phyloP scores from a whole-genome alignment of 108 stramenopile genomes.

The Skeletonema costatum region DNA sequence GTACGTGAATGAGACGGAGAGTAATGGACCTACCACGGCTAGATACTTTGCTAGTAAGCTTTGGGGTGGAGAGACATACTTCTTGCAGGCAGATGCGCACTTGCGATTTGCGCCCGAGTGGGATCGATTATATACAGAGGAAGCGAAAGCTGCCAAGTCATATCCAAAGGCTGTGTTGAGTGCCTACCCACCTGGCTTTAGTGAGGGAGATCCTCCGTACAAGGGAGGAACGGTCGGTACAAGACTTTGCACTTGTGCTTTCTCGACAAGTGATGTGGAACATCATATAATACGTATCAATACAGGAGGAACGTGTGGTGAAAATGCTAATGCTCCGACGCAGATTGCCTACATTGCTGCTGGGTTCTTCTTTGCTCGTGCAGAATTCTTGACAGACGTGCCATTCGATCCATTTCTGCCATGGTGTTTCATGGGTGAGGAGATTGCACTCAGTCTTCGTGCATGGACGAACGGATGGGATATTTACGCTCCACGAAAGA shows the following conservation, averaged over 20 bases:
- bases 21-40: constrained; percentile 90
- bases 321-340: constrained; percentile 24
- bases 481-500: constrained; percentile 89
- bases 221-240: constrained; percentile 54
- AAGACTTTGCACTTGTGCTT: constrained; percentile 66
- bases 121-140: constrained; percentile 75
- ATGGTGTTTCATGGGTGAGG: constrained; percentile 98
- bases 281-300: constrained; percentile 76
- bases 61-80: constrained; percentile 93
- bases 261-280: constrained; percentile 60
- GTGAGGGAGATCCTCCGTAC: constrained; percentile 47
- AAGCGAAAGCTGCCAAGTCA: constrained; percentile 56
- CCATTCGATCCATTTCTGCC: constrained; percentile 96
- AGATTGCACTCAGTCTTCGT: constrained; percentile 83
- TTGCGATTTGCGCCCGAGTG: constrained; percentile 77
- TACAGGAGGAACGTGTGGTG: constrained; percentile 40
- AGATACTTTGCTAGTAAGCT: constrained; percentile 89
- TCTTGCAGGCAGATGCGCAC: constrained; percentile 91
- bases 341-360: constrained; percentile 81
- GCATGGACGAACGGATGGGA: constrained; percentile 92
- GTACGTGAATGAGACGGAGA: constrained; percentile 88
- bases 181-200: constrained; percentile 84
- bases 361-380: constrained; percentile 91
- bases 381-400: constrained; percentile 78
- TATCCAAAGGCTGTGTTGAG: constrained; percentile 81